Evolutionary conservation across 805 yeast species (phyloP), one percentile per base, ranked within the genome.

Genomic region (Spencermartinsiella europaea): DNA sequence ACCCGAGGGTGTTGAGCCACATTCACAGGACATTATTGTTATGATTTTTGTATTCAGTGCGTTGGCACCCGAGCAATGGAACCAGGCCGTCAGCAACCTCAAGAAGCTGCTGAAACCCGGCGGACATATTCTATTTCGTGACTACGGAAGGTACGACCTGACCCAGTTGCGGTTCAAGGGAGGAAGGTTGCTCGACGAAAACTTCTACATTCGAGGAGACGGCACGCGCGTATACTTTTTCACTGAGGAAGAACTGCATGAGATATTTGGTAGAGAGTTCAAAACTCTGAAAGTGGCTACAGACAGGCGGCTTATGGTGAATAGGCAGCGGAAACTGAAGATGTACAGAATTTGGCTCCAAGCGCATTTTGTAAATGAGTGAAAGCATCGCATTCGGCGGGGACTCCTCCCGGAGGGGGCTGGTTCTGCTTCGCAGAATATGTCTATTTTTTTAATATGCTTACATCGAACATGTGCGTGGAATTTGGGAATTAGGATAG

Each of bases 301-400:
- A 1, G 99, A 93, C 68, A 77, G 96, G 63, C 72, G 99, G 57
- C 71, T 93, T 57, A 71, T 93, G 53, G 97, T 93, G 20, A 93
- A 93, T 64, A 75, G 99, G 59, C 90, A 91, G 68, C 83, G 91
- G 62, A 85, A 85, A 64, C 69, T 93, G 53, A 93, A 93, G 67
- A 93, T 93, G 99, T 93, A 87, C 64, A 74, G 99, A 59, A 86
- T 89, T 49, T 93, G 99, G 99, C 69, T 93, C 47, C 99, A 93
- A 68, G 98, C 93, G 1, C 89, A 87, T 21, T 91, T 91, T 63
- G 75, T 70, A 45, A 68, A 60, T 35, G 17, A 20, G 33, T 38
- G 17, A n/a, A 38, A n/a, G n/a, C n/a, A n/a, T n/a, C n/a, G n/a
- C n/a, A n/a, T n/a, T n/a, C n/a, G n/a, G n/a, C n/a, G n/a, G n/a